Base-by-base conservation (phyloP, 352 stramenopile genomes). In the Globisporangium uncinulatum region DNA sequence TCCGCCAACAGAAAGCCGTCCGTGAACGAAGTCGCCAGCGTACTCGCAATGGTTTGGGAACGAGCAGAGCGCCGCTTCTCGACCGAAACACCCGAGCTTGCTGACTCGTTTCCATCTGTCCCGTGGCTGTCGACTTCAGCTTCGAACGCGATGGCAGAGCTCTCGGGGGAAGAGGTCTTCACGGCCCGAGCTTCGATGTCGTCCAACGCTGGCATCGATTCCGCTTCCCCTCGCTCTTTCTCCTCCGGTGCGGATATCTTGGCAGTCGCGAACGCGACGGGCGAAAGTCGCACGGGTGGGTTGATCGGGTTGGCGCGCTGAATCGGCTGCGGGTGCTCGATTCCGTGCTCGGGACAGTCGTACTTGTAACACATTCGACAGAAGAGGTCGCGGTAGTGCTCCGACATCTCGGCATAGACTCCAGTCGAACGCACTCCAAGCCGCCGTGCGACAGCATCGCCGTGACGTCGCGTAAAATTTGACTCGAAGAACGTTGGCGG, bases 351-450 rank as follows among this genome's bases (percentile, higher is more conserved):
- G 20, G 87, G 79, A 57, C 92, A 98, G 65, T 97, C 89, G 63
- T 97, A 98, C 46, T 80, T 85, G 66, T 97, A 97, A 66, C 92
- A 98, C 69, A 90, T 85, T 34, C 87, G 76, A 63, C 92, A 98
- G 56, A 97, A 97, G 21, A 98, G 66, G 45, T 96, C 79, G n/a
- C 86, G 79, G 65, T 94, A 97, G 4, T 56, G 63, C 4, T 63
- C 20, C 29, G 55, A 42, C 24, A 55, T 31, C 11, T 64, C 65
- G 14, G 56, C 64, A 31, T 83, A 72, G 34, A 8, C 34, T 13
- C 34, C 34, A 56, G 44, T 42, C 17, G 36, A 21, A 3, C 67
- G 73, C 44, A 67, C 47, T 8, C 58, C 58, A 20, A 64, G 58
- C 6, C 41, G 51, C 7, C 58, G 51, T 4, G 36, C 51, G n/a